phyloP scores from a whole-genome alignment of 2,329 filamentous ascomycete species.

The Byssothecium circinans region DNA sequence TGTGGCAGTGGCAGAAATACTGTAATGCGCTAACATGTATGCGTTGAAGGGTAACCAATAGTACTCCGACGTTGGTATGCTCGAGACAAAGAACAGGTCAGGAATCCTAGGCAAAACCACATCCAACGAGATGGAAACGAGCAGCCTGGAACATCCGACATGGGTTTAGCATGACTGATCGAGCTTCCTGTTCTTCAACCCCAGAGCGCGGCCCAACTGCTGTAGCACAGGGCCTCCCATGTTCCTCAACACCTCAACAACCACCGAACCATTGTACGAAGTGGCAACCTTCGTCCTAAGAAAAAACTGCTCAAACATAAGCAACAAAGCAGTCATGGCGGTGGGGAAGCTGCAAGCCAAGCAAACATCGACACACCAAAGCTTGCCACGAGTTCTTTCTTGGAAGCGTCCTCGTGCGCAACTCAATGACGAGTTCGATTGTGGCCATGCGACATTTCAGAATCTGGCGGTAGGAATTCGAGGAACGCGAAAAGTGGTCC shows the following conservation, averaged over 20 bases:
- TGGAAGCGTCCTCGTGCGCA: background rate
- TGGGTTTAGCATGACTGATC: background rate
- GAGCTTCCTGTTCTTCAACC: background rate
- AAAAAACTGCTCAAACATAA: background rate
- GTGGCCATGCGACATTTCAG: background rate
- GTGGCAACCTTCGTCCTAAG: background rate
- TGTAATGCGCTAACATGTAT: background rate
- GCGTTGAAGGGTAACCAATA: background rate
- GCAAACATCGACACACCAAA: slow-evolving; percentile 1
- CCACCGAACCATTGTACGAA: background rate
- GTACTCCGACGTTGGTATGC: background rate
- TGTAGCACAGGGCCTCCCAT: background rate
- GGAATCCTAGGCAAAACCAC: background rate
- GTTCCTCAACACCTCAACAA: background rate
- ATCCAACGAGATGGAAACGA: background rate
- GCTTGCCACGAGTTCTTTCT: background rate
- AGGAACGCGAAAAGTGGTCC: too few relatives aligned
- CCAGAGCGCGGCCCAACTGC: background rate
- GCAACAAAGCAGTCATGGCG: background rate
- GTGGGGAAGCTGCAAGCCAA: slow-evolving; percentile 1
- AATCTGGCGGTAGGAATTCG: too few relatives aligned
- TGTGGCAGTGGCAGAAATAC: background rate
- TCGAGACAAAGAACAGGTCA: background rate
- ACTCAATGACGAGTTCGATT: background rate
- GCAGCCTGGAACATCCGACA: background rate